These are phyloP conservation scores for Ceratocystis huliohia DNA, from an alignment of 2,329 filamentous ascomycete species.

Conservation along the genomic window DNA sequence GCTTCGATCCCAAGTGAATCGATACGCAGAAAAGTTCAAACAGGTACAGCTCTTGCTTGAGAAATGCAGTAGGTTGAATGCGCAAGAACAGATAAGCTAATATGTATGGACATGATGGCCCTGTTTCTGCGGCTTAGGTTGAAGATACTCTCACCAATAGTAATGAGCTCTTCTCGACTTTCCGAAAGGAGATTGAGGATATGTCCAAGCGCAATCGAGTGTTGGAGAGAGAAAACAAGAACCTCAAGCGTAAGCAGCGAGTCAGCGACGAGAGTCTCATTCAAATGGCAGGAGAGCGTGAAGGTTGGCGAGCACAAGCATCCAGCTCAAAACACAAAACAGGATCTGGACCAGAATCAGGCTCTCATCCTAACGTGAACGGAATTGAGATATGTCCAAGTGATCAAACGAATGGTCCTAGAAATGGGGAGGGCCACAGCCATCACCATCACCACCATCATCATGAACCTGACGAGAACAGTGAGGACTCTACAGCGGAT, in stretches of 20 bases:
- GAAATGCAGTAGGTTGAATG: constrained; percentile 19
- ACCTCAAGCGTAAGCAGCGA: constrained; percentile 82
- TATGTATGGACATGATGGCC: neutral
- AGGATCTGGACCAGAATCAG: constrained; percentile 28
- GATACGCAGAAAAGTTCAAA: constrained; percentile 99
- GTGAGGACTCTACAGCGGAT: constrained; percentile 5
- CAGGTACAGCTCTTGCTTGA: constrained; percentile 52
- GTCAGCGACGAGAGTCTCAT: constrained; percentile 89
- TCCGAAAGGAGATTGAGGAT: constrained; percentile 98
- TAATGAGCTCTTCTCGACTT: constrained; percentile 92
- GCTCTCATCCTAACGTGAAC: neutral
- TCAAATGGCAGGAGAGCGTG: constrained; percentile 91
- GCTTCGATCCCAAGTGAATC: constrained; percentile 85
- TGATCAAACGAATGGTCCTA: neutral
- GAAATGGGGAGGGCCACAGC: constrained; percentile 7
- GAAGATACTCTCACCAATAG: constrained; percentile 98
- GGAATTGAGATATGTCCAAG: constrained; percentile 6
- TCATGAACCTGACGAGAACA: constrained; percentile 5
- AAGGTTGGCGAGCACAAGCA: constrained; percentile 53
- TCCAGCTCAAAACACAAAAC: constrained; percentile 41
- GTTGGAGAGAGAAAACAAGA: constrained; percentile 90
- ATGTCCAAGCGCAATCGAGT: constrained; percentile 99
- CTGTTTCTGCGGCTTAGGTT: constrained; percentile 45
- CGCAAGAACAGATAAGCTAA: constrained; percentile 10
- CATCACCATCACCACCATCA: constrained; percentile 5